A percentile compares a stretch with the other conserved stretches of the same genome.
These are phyloP conservation scores for Ustilago sp. DNA, from an alignment of 1,284 basidiomycete genomes.

Conservation along the genomic window DNA sequence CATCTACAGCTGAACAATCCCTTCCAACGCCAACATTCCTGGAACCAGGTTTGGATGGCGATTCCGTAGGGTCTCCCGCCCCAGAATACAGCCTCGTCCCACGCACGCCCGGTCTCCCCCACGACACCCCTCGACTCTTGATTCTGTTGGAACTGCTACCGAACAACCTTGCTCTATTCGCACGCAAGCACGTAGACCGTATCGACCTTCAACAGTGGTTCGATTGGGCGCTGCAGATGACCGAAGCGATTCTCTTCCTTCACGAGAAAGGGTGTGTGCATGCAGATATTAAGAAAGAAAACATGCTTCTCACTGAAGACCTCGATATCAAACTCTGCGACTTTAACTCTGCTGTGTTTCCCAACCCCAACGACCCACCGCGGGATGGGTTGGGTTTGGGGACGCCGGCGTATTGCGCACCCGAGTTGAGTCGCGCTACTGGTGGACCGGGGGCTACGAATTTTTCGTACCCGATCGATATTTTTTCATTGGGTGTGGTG, in stretches of 20 bases:
- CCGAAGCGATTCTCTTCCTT: slow-evolving; percentile 56
- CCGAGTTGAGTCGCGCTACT: slow-evolving; percentile 60
- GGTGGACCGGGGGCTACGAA: slow-evolving; percentile 37
- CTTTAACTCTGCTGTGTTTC: slow-evolving; percentile 68
- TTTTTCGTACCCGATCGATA: slow-evolving; percentile 63
- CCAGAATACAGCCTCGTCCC: not conserved
- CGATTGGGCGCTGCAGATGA: slow-evolving; percentile 61
- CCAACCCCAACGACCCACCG: slow-evolving; percentile 56
- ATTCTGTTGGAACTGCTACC: slow-evolving; percentile 67
- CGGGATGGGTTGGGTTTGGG: slow-evolving; percentile 63
- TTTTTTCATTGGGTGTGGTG: slow-evolving; percentile 65
- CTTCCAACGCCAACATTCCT: slow-evolving; percentile 28
- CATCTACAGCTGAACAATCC: slow-evolving; percentile 4
- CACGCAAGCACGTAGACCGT: slow-evolving; percentile 34
- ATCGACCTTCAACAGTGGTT: slow-evolving; percentile 60
- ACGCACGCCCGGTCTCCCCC: not conserved
- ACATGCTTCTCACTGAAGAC: slow-evolving; percentile 62
- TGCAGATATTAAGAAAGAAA: slow-evolving; percentile 68
- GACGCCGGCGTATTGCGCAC: slow-evolving; percentile 67
- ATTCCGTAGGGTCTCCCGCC: slow-evolving; percentile 3
- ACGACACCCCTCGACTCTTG: slow-evolving; percentile 61
- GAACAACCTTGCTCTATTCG: slow-evolving; percentile 52
- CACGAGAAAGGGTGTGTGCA: slow-evolving; percentile 64
- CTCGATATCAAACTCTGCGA: slow-evolving; percentile 65
- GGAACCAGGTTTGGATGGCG: slow-evolving; percentile 30